Conservation (phyloP, 331 rosid species). For the Arachis monticola region DNA sequence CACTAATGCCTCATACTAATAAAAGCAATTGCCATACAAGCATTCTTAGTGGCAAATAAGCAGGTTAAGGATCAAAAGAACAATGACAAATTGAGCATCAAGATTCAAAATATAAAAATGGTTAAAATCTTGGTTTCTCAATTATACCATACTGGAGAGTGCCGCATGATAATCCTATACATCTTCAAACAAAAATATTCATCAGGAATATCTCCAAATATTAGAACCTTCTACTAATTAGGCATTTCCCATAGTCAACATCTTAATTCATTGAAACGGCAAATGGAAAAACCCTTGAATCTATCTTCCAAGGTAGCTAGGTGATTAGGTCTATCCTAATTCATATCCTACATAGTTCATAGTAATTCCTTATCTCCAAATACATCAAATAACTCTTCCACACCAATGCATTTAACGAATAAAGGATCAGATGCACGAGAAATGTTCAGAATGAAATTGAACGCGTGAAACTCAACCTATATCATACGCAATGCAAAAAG, state of each 20-base stretch:
- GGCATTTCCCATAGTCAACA: neutral
- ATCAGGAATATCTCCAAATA: too few species aligned
- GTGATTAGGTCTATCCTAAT: neutral
- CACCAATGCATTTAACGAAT: neutral
- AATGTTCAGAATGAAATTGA: neutral
- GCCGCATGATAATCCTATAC: too few species aligned
- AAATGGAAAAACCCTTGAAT: neutral
- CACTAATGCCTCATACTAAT: neutral
- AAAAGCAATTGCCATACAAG: constrained; percentile 7
- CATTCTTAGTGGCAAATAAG: neutral
- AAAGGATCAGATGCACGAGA: neutral
- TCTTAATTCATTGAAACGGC: too few species aligned
- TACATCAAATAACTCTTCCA: too few species aligned
- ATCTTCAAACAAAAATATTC: too few species aligned
- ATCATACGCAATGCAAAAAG: neutral
- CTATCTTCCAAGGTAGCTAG: neutral
- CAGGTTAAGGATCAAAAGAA: constrained; percentile 13
- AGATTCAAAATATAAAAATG: neutral
- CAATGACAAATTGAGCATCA: neutral
- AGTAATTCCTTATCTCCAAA: neutral
- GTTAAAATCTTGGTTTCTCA: too few species aligned
- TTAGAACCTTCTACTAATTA: neutral
- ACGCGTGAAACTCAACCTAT: neutral
- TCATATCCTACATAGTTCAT: neutral
- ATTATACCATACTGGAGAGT: too few species aligned